Evolutionary conservation across 2,329 filamentous ascomycete genomes (phyloP).

Genomic region (Pseudocercospora pini-densiflorae): DNA sequence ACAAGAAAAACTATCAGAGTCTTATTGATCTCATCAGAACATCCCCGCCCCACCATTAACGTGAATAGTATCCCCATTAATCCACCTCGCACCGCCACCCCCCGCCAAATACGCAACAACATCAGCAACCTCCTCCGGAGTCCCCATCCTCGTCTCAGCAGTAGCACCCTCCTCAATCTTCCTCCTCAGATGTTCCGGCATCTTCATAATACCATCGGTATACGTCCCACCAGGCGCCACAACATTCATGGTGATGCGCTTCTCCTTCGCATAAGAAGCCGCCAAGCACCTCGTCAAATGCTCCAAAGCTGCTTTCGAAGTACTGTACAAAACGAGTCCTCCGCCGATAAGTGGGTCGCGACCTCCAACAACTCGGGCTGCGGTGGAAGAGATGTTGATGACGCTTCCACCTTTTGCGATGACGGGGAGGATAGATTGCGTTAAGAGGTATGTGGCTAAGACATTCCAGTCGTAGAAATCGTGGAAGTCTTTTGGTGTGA

Average conservation of each 20-base stretch:
- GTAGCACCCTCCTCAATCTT: conserved; percentile 58
- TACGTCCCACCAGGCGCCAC: conserved; percentile 56
- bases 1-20: no score
- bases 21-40: background rate
- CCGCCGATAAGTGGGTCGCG: conserved; percentile 40
- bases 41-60: conserved; percentile 8
- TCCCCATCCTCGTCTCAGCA: conserved; percentile 57
- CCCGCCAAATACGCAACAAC: conserved; percentile 62
- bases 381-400: conserved; percentile 64
- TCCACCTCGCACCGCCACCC: conserved; percentile 27
- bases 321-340: conserved; percentile 55
- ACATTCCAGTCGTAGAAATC: conserved; percentile 64
- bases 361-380: conserved; percentile 46
- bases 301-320: conserved; percentile 65
- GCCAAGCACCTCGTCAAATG: conserved; percentile 64
- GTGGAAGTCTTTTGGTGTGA: conserved; percentile 52
- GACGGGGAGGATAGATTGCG: conserved; percentile 58
- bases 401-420: conserved; percentile 56
- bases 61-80: conserved; percentile 14
- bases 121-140: conserved; percentile 58
- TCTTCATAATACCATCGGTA: conserved; percentile 42
- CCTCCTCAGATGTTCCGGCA: conserved; percentile 59
- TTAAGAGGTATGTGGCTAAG: conserved; percentile 58
- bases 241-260: conserved; percentile 64
- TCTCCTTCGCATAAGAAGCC: conserved; percentile 57